These are phyloP conservation scores for Sanghuangporus sanghuang DNA, from an alignment of 1,284 basidiomycete species.

Conservation along the genomic window DNA sequence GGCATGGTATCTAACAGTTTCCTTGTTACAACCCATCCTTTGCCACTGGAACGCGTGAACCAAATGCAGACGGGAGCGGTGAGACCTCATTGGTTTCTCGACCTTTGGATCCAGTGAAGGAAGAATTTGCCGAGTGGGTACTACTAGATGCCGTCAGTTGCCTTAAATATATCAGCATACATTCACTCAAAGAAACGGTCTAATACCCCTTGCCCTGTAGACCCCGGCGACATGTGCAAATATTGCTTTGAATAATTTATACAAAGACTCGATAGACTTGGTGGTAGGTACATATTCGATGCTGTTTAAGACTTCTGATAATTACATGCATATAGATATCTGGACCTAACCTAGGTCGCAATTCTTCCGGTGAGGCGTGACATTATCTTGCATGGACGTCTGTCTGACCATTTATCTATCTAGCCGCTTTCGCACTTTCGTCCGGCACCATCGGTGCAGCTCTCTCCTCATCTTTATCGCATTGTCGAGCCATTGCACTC, in stretches of 20 bases:
- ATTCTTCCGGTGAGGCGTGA: constrained; percentile 58
- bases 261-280: constrained; percentile 79
- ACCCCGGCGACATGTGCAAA: constrained; percentile 91
- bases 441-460: constrained; percentile 91
- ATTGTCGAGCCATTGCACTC: constrained; percentile 67
- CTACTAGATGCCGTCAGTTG: constrained; percentile 73
- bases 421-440: constrained; percentile 81
- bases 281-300: constrained; percentile 47
- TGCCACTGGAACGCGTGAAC: constrained; percentile 11
- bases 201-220: constrained; percentile 33
- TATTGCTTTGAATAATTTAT: constrained; percentile 84
- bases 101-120: constrained; percentile 51
- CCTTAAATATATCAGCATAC: neutral
- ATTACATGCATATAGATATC: constrained; percentile 46
- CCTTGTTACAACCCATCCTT: neutral
- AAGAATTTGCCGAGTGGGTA: constrained; percentile 84
- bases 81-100: constrained; percentile 60
- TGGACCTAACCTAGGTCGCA: constrained; percentile 75
- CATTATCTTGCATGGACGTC: neutral
- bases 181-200: neutral
- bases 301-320: neutral
- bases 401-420: constrained; percentile 14
- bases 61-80: constrained; percentile 57
- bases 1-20: neutral
- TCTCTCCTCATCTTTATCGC: constrained; percentile 72